phyloP scores from a whole-genome alignment of 441 rosid genomes.

The Syzygium syzygioides region DNA sequence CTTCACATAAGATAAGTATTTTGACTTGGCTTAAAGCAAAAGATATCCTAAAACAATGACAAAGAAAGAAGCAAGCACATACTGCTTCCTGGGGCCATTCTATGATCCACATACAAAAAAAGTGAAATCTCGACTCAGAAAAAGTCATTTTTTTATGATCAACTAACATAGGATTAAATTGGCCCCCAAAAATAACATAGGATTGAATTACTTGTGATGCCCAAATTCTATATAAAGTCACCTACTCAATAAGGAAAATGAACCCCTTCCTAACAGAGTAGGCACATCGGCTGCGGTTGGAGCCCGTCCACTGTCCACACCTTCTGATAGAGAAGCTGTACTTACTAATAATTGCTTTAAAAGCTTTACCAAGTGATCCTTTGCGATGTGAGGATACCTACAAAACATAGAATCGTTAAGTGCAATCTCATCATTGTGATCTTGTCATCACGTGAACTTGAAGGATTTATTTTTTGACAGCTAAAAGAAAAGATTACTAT shows the following conservation, averaged over 20 bases:
- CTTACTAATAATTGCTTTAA: constrained; percentile 32
- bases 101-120: neutral
- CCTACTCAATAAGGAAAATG: constrained; percentile 69
- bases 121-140: neutral
- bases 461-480: neutral
- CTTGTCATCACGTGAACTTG: neutral
- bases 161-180: neutral
- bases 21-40: neutral
- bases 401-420: neutral
- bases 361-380: constrained; percentile 91
- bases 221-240: neutral
- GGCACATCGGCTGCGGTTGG: constrained; percentile 87
- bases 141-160: neutral
- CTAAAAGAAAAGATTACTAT: neutral
- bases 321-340: constrained; percentile 32
- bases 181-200: neutral
- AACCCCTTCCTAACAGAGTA: constrained; percentile 76
- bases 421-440: neutral
- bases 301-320: constrained; percentile 42
- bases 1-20: neutral
- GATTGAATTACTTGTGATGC: neutral
- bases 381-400: constrained; percentile 88
- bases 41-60: neutral
- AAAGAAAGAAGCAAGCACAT: neutral
- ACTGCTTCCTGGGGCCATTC: neutral